phyloP scores from a whole-genome alignment of 768 basidiomycete species.

The Strobilomyces dryophilus region DNA sequence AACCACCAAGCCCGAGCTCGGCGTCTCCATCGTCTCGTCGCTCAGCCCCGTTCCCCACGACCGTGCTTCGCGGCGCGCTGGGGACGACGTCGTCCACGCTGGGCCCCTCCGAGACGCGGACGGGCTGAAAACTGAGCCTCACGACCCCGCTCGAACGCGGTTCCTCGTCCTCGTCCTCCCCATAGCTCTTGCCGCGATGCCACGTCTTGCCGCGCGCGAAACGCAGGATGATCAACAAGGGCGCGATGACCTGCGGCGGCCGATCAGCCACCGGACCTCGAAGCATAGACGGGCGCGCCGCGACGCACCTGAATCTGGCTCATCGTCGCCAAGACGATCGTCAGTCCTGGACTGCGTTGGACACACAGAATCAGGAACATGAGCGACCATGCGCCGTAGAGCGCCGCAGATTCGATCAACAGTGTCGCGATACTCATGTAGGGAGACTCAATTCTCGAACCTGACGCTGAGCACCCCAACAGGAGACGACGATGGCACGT shows the following conservation, averaged over 20 bases:
- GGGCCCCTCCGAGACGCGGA: not conserved
- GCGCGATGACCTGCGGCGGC: slow-evolving; percentile 18
- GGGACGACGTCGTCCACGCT: not conserved
- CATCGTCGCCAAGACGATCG: slow-evolving; percentile 21
- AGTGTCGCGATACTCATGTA: slow-evolving; percentile 21
- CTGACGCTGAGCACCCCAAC: slow-evolving; percentile 1
- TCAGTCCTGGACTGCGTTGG: slow-evolving; percentile 13
- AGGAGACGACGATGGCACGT: not conserved
- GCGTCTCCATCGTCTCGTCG: not conserved
- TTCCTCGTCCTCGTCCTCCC: not conserved
- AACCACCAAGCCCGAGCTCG: slow-evolving; percentile 11
- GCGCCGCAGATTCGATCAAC: slow-evolving; percentile 23
- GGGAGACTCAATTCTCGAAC: slow-evolving; percentile 13
- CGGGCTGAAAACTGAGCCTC: slow-evolving; percentile 7
- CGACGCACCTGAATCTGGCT: slow-evolving; percentile 21
- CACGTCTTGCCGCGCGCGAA: slow-evolving; percentile 20
- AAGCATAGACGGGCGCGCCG: no score
- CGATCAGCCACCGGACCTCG: not conserved
- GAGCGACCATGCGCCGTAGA: slow-evolving; percentile 25
- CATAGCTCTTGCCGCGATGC: not conserved
- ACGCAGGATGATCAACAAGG: slow-evolving; percentile 25
- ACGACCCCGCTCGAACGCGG: not conserved
- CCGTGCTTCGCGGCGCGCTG: slow-evolving; percentile 11
- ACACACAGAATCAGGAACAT: slow-evolving; percentile 19
- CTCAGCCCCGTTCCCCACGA: not conserved